These are phyloP conservation scores for Trypanosoma platydactyli DNA, from an alignment of 208 protist genomes.

Conservation along the genomic window DNA sequence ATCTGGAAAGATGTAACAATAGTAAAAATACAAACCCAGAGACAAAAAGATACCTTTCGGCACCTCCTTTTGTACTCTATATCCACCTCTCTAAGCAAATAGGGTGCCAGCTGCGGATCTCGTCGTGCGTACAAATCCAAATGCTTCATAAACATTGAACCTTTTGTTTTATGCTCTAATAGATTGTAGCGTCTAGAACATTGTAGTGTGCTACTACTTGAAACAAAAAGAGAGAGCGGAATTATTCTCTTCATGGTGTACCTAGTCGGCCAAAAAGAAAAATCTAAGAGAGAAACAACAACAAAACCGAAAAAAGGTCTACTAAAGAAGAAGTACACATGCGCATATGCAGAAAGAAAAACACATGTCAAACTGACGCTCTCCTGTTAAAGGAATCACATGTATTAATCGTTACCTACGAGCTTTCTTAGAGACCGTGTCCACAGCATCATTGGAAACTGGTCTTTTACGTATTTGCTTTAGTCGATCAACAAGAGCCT, in stretches of 20 bases:
- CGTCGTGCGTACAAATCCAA: conserved; percentile 89
- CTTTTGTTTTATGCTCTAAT: conserved; percentile 83
- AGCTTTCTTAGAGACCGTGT: conserved; percentile 13
- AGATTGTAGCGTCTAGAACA: conserved; percentile 53
- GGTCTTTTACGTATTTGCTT: conserved; percentile 18
- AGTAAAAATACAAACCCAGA: conserved; percentile 82
- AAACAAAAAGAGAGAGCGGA: background rate
- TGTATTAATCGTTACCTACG: conserved; percentile 22
- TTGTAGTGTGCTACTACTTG: conserved; percentile 15
- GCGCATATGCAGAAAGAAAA: background rate
- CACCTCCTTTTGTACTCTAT: conserved; percentile 91
- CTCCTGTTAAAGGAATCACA: background rate
- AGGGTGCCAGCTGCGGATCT: conserved; percentile 87
- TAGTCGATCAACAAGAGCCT: conserved; percentile 62
- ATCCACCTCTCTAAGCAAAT: conserved; percentile 88
- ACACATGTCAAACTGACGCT: too few relatives aligned
- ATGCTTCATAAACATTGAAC: conserved; percentile 87
- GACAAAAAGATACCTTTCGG: conserved; percentile 79
- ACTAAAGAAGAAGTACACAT: background rate
- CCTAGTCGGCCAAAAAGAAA: background rate
- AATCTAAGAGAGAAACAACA: conserved; percentile 1
- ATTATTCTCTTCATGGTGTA: conserved; percentile 22
- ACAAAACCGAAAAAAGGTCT: conserved; percentile 9
- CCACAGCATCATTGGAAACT: background rate
- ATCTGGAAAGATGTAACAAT: conserved; percentile 60